Base-by-base conservation (phyloP, 2,329 filamentous ascomycete species). In the Anthostomella pinea region DNA sequence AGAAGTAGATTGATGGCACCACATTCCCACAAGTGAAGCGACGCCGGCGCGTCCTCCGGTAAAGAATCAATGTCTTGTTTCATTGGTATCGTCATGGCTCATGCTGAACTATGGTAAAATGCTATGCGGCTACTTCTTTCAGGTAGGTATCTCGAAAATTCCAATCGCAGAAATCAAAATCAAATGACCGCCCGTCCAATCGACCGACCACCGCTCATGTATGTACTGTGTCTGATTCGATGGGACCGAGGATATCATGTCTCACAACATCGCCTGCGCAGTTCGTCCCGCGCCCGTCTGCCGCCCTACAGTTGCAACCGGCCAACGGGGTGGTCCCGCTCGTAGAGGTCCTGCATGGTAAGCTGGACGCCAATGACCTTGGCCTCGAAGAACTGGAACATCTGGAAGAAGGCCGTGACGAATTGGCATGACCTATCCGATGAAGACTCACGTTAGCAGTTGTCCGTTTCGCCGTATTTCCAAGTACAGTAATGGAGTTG, bases 341-440 rank as follows among this genome's bases (percentile, higher is more conserved):
- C 51, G 37, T 55, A 55, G 31, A 51, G 51, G 24, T 55, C 49
- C n/a, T 51, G 43, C 43, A 55, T 48, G 26, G 47, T 48, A 17
- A 55, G 30, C 26, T 51, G 51, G 10, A 55, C 41, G 15, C 49
- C 49, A 30, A 55, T 40, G 23, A 55, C 52, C 36, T 52, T 53
- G 25, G 52, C 51, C 35, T 55, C 52, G 42, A 55, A 52, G 39
- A 52, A 51, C 28, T 53, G 44, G 39, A 55, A 55, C 3, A 53
- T 41, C 30, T 55, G 52, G 19, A 55, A 34, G 39, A 53, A 45
- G 4, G 52, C 51, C 14, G 48, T 46, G n/a, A 49, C 14, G 19
- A 54, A 48, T 33, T 54, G 42, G 26, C 43, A 51, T 11, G 48
- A 51, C 5, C 50, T 53, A 23, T 33, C 14, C n/a, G 15, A n/a